Conservation (phyloP, 2,329 filamentous ascomycete genomes). For the Hypomyces rosellus region DNA sequence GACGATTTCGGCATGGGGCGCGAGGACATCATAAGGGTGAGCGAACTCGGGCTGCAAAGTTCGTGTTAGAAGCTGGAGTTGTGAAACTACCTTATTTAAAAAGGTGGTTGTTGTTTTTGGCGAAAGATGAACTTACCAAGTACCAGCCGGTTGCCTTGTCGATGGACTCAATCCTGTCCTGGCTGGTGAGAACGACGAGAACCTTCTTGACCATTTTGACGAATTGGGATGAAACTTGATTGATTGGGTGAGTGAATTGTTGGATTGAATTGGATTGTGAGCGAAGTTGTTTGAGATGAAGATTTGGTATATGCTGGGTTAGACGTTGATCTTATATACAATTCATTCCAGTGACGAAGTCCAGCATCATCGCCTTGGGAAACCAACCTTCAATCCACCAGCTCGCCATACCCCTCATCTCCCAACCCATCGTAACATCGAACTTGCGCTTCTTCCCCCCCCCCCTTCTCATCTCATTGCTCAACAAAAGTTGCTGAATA, state of each 20-base stretch:
- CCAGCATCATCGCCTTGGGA: too few relatives aligned
- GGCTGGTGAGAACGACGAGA: conserved; percentile 65
- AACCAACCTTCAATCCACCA: too few relatives aligned
- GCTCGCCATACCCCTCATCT: too few relatives aligned
- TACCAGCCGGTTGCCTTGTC: conserved; percentile 63
- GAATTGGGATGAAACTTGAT: background rate
- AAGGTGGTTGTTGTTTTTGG: background rate
- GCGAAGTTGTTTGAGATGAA: background rate
- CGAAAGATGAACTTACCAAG: conserved; percentile 41
- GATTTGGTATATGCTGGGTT: background rate
- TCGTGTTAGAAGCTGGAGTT: background rate
- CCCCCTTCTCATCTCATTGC: too few relatives aligned
- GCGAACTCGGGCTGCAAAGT: conserved; percentile 51
- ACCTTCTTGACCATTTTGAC: conserved; percentile 50
- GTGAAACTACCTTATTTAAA: too few relatives aligned
- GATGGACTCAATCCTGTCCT: conserved; percentile 40
- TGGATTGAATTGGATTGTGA: background rate
- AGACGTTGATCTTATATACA: too few relatives aligned
- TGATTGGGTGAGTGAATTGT: background rate
- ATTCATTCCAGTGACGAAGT: too few relatives aligned
- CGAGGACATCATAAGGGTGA: conserved; percentile 56
- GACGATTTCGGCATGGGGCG: conserved; percentile 46
- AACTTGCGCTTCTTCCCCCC: too few relatives aligned
- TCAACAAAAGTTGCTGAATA: too few relatives aligned
- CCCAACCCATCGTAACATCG: too few relatives aligned